These are phyloP conservation scores for Eragrostis tef DNA, from an alignment of 202 grass and related monocot genomes.

Conservation along the genomic window DNA sequence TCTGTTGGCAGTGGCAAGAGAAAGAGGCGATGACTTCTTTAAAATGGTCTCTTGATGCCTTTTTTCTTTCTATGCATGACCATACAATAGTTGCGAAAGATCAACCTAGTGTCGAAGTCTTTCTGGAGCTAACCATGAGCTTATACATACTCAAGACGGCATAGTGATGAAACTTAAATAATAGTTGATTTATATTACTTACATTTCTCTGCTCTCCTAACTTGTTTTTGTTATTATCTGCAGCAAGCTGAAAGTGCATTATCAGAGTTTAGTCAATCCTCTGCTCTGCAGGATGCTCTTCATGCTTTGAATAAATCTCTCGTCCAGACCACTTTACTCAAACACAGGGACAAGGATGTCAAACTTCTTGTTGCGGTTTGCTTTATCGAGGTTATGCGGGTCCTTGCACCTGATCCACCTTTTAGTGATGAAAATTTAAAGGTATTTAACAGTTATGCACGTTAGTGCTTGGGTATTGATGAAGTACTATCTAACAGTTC, in stretches of 20 bases:
- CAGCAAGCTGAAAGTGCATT: slow-evolving; percentile 88
- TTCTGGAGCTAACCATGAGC: slow-evolving; percentile 13
- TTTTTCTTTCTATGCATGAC: not conserved
- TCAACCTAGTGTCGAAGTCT: slow-evolving; percentile 16
- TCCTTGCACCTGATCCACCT: slow-evolving; percentile 88
- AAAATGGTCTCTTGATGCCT: slow-evolving; percentile 14
- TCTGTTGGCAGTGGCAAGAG: slow-evolving; percentile 5
- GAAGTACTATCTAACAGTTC: slow-evolving; percentile 21
- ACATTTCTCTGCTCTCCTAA: slow-evolving; percentile 38
- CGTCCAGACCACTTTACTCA: slow-evolving; percentile 68
- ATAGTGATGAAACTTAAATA: slow-evolving; percentile 20
- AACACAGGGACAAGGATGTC: slow-evolving; percentile 94
- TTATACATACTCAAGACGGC: not conserved
- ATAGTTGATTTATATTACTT: slow-evolving; percentile 25
- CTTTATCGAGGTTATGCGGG: slow-evolving; percentile 86
- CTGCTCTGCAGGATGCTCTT: slow-evolving; percentile 66
- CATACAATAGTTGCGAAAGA: slow-evolving; percentile 7
- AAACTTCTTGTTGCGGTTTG: slow-evolving; percentile 86
- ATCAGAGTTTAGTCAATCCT: slow-evolving; percentile 79
- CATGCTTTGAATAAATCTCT: slow-evolving; percentile 71
- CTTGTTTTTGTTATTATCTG: slow-evolving; percentile 50
- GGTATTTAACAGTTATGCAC: slow-evolving; percentile 54
- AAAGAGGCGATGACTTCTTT: not conserved
- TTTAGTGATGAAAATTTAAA: slow-evolving; percentile 85
- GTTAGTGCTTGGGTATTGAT: slow-evolving; percentile 22